Conservation (phyloP, 192 early-diverging fungal species). For the Backusella parvicylindrica region DNA sequence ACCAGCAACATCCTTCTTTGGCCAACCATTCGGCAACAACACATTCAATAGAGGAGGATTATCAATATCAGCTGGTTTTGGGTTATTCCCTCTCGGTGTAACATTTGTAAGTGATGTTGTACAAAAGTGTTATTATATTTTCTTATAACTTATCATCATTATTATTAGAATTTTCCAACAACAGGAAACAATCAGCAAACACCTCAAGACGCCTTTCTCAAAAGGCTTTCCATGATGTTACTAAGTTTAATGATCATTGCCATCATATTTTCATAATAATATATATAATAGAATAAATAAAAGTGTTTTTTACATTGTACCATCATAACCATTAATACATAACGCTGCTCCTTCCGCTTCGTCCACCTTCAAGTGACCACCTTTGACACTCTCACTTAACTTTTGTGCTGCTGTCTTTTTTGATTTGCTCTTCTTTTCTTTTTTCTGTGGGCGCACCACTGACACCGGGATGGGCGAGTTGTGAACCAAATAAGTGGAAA, state of each 20-base stretch:
- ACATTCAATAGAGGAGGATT: slow-evolving; percentile 42
- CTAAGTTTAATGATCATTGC: slow-evolving; percentile 72
- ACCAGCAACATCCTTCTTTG: slow-evolving; percentile 41
- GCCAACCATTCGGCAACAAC: slow-evolving; percentile 14
- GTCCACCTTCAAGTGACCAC: slow-evolving; percentile 35
- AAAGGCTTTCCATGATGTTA: slow-evolving; percentile 80
- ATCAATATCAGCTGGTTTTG: slow-evolving; percentile 66
- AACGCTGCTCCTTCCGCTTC: slow-evolving; percentile 15
- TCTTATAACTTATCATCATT: neutral
- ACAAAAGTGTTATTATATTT: neutral
- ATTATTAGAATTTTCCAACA: slow-evolving; percentile 19
- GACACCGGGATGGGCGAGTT: slow-evolving; percentile 50
- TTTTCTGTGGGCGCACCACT: slow-evolving; percentile 45
- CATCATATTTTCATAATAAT: slow-evolving; percentile 65
- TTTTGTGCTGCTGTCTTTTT: slow-evolving; percentile 30
- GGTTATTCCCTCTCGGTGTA: slow-evolving; percentile 71
- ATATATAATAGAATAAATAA: slow-evolving; percentile 18
- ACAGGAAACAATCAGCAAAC: slow-evolving; percentile 34
- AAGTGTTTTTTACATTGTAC: slow-evolving; percentile 8
- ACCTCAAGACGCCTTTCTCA: slow-evolving; percentile 75
- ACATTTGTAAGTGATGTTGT: slow-evolving; percentile 42
- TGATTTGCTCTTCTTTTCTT: slow-evolving; percentile 27
- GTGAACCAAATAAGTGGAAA: slow-evolving; percentile 49
- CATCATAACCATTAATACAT: slow-evolving; percentile 23
- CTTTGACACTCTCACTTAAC: slow-evolving; percentile 37